A percentile compares a stretch with the other conserved stretches of the same genome.
Evolutionary conservation across 805 yeast species (phyloP).

Genomic region (Starmerella cellae): DNA sequence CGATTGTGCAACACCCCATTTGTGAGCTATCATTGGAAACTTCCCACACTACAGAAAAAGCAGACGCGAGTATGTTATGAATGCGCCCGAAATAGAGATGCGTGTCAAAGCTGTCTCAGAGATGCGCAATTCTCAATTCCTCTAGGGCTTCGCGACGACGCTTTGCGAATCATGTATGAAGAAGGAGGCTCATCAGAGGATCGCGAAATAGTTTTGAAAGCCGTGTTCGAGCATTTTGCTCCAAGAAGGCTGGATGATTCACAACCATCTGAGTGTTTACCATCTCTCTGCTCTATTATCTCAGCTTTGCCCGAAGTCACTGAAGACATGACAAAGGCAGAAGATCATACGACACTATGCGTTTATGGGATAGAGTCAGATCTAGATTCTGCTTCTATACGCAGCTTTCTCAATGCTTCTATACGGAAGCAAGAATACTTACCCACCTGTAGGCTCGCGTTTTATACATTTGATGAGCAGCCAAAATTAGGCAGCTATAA

Average conservation of each 20-base stretch:
- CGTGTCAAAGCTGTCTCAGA: conserved; percentile 79
- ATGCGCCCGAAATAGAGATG: conserved; percentile 65
- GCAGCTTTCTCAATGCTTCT: conserved; percentile 36
- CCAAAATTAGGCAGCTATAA: not conserved
- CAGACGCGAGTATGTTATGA: conserved; percentile 64
- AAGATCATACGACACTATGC: conserved; percentile 43
- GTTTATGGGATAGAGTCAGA: conserved; percentile 60
- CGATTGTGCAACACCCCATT: conserved; percentile 75
- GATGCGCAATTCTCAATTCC: conserved; percentile 79
- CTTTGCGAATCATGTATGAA: conserved; percentile 49
- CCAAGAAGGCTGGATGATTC: too few species aligned
- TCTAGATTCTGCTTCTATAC: conserved; percentile 36
- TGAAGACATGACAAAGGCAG: conserved; percentile 23
- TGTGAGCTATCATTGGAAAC: conserved; percentile 66
- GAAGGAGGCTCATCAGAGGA: conserved; percentile 11
- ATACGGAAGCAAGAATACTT: conserved; percentile 39
- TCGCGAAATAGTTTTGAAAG: conserved; percentile 1
- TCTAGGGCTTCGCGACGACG: conserved; percentile 61
- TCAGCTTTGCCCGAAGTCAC: not conserved
- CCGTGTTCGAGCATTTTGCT: conserved; percentile 2
- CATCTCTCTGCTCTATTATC: too few species aligned
- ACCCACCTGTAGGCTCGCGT: conserved; percentile 53
- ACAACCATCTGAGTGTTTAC: too few species aligned
- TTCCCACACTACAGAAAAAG: conserved; percentile 34
- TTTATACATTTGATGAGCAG: conserved; percentile 39